Evolutionary conservation across 1,139 yeast genomes (phyloP), one percentile per base, ranked within the genome.

Genomic region (Taphrina populina): DNA sequence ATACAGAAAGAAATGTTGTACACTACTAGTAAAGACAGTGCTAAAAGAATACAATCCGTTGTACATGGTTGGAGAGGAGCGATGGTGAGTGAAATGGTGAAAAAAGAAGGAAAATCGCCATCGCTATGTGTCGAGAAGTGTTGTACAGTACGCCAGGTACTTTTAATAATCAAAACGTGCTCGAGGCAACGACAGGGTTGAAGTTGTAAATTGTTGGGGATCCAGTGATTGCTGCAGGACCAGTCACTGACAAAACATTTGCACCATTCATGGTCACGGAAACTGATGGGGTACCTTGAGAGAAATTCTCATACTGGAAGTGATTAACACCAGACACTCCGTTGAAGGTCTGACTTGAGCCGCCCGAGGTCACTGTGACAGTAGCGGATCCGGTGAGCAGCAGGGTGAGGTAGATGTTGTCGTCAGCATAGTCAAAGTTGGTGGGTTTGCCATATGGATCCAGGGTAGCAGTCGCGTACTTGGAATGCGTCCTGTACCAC

Each of bases 401-500:
- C 32, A 53, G 57, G 27, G 30, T 29, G 17, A 52, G 49, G 36
- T 13, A 45, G 24, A 57, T 53, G 27, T 45, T 30, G 32, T 57
- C 59, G 33, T 45, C 51, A 8, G 52, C 44, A 17, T 17, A 27
- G 32, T 39, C 57, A 27, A 40, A 57, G 24, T 49, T 47, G 24
- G 53, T 43, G 17, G 59, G 59, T 43, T 40, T 43, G 19, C 57
- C 57, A 32, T 44, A 44, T 10, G 54, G 43, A 36, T 57, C 59
- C 8, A 47, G 11, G 15, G 51, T 45, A 19, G 59, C 57, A 17
- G 44, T 26, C 13, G 57, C 57, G 19, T 26, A 35, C 43, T 57
- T 57, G 13, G 57, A 32, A 43, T 53, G 52, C 6, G 59, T 37
- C n/a, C 59, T 23, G 47, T 57, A 57, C 59, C 59, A 57, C 43